Conservation (phyloP, 345 rosid species). For the Lagerstroemia speciosa region DNA sequence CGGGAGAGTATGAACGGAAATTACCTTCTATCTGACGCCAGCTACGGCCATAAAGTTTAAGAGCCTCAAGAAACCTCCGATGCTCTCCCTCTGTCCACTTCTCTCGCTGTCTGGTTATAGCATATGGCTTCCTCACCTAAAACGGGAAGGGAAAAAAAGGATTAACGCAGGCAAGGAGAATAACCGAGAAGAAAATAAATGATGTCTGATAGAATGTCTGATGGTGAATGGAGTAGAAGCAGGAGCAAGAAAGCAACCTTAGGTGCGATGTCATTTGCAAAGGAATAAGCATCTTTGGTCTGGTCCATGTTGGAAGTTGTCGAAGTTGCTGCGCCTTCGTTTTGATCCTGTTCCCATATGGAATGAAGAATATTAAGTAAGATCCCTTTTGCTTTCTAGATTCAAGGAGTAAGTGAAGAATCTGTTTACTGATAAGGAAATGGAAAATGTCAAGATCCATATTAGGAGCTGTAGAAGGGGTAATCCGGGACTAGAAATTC, state of each 20-base stretch:
- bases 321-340: conserved; percentile 8
- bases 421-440: background rate
- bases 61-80: conserved; percentile 75
- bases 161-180: background rate
- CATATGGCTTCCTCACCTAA: conserved; percentile 75
- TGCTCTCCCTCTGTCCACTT: conserved; percentile 92
- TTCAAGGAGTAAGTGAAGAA: background rate
- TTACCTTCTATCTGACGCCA: conserved; percentile 88
- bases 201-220: background rate
- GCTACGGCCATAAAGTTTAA: conserved; percentile 71
- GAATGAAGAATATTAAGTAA: background rate
- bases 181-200: background rate
- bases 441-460: background rate
- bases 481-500: no score
- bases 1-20: background rate
- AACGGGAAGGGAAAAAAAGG: background rate
- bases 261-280: conserved; percentile 16
- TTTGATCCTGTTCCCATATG: conserved; percentile 9
- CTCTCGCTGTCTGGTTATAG: conserved; percentile 71
- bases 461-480: background rate
- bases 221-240: no score
- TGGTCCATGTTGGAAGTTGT: conserved; percentile 4
- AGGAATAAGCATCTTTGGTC: conserved; percentile 5
- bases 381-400: background rate
- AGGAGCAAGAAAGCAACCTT: conserved; percentile 15